Evolutionary conservation across 768 basidiomycete species (phyloP), one percentile per base, ranked within the genome.

Genomic region (Lanmaoa rubissima): DNA sequence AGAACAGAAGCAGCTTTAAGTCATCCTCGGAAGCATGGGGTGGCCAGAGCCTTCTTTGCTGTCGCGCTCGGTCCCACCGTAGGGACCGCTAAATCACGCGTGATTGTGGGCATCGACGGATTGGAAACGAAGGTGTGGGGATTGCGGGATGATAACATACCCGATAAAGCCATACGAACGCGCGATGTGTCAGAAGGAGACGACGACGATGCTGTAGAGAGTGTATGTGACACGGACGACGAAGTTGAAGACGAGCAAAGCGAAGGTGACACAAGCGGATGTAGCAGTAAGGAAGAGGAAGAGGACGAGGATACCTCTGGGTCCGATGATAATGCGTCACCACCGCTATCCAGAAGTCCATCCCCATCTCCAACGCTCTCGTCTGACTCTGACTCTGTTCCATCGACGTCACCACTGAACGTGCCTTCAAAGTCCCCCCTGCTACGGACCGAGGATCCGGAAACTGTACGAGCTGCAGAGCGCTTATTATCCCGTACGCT

Each of bases 51-150:
- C 1, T 83, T 86, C 63, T 71, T 92, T 16, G 80, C 82, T 0
- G 77, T 91, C 41, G 73, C 86, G 12, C 76, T 92, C 2, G 90
- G 90, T 2, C 82, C 89, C 0, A 87, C 82, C 50, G 66, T 84
- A 4, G 79, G 81, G 14, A 77, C 85, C 0, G 80, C 88, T 3
- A 86, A 80, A 60, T 76, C 85, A 1, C 78, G 79, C 58, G 79
- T 90, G 1, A 68, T 90, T 16, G 74, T 87, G 17, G 85, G 78
- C 0, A 75, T 92, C 3, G 83, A 90, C 66, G 85, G 84, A 0
- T 66, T 91, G 9, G 83, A 87, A 54, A 75, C 76, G 17, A 83
- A 57, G 28, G 56, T 69, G 3, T 72, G 70, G 71, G 71, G 68
- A 19, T 39, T 63, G 24, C 58, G 61, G 34, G 53, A 58, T 28